Percentiles rank a stretch among this genome's conserved stretches.
These are phyloP conservation scores for Pseudogymnoascus verrucosus DNA, from an alignment of 2,329 filamentous ascomycete species.

Conservation along the genomic window DNA sequence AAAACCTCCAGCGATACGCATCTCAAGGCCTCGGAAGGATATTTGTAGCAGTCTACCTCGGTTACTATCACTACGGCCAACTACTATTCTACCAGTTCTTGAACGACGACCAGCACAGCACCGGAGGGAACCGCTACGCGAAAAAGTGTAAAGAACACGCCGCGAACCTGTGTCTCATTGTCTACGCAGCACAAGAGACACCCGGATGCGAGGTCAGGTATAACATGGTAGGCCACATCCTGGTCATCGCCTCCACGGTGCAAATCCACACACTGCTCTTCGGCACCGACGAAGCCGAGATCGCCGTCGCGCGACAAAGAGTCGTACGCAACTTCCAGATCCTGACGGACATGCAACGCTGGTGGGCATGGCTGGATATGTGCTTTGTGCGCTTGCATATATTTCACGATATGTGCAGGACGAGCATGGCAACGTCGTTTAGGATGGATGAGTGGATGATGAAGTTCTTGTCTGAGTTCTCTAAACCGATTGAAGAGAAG, in stretches of 20 bases:
- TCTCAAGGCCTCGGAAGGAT: constrained; percentile 33
- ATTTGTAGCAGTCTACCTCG: constrained; percentile 38
- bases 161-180: constrained; percentile 32
- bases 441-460: constrained; percentile 37
- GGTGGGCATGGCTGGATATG: constrained; percentile 35
- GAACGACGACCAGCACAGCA: constrained; percentile 23
- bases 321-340: constrained; percentile 39
- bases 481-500: constrained; percentile 25
- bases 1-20: constrained; percentile 33
- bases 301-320: constrained; percentile 28
- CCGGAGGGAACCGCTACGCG: constrained; percentile 25
- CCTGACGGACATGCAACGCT: constrained; percentile 32
- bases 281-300: constrained; percentile 29
- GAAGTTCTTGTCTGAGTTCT: constrained; percentile 30
- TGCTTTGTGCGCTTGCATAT: constrained; percentile 32
- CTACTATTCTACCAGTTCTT: constrained; percentile 42
- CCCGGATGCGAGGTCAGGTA: constrained; percentile 35
- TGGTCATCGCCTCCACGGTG: constrained; percentile 39
- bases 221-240: constrained; percentile 38
- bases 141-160: constrained; percentile 35
- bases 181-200: constrained; percentile 32
- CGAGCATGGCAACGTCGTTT: constrained; percentile 31
- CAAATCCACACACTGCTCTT: constrained; percentile 40
- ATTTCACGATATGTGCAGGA: constrained; percentile 36
- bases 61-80: constrained; percentile 39